Evolutionary conservation across 78 protist genomes (phyloP).

Genomic region (Planoprotostelium fungivorum): DNA sequence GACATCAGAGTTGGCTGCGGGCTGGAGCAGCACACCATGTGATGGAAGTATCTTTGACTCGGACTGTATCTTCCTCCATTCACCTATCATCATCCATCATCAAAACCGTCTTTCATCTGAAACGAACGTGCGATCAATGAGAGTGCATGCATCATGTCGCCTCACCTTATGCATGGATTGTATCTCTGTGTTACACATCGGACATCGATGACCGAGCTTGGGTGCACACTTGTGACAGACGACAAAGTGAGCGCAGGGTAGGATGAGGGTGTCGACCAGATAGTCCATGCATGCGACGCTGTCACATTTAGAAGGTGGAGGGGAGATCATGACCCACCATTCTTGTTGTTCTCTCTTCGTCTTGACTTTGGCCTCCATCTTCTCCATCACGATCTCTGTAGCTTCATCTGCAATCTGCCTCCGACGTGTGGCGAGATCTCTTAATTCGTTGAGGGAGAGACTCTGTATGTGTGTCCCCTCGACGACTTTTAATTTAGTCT

Average conservation of each 20-base stretch:
- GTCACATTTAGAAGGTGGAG: neutral
- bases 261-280: neutral
- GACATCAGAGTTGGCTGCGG: too few species aligned
- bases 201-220: neutral
- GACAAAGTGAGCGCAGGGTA: neutral
- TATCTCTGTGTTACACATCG: neutral
- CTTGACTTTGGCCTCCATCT: neutral
- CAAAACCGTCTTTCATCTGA: neutral
- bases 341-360: neutral
- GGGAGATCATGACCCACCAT: neutral
- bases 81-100: neutral
- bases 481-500: neutral
- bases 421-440: neutral
- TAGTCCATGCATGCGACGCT: neutral
- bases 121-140: too few species aligned
- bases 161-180: neutral
- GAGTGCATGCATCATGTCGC: neutral
- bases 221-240: neutral
- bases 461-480: neutral
- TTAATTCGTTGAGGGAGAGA: neutral
- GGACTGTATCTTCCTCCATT: neutral
- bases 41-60: neutral
- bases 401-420: neutral
- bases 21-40: neutral
- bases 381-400: neutral